These are phyloP conservation scores for Aureobasidium sp. DNA, from an alignment of 2,329 filamentous ascomycete genomes.

Conservation along the genomic window DNA sequence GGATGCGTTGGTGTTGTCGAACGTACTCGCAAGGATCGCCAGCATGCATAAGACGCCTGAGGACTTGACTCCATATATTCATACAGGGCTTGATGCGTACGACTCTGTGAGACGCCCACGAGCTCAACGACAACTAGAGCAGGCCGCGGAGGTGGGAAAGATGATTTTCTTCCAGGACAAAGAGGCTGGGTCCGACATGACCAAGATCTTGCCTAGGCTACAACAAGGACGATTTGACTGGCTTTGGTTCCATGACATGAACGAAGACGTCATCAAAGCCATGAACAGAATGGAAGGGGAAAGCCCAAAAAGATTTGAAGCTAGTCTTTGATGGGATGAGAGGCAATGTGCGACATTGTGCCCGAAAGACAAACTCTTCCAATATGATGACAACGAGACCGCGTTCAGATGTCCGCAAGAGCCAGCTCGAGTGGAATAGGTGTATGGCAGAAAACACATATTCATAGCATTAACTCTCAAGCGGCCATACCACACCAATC, in stretches of 20 bases:
- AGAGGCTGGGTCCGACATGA: neutral
- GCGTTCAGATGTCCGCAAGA: too few species aligned
- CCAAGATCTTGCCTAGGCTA: neutral
- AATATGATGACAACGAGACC: too few species aligned
- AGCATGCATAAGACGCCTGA: neutral
- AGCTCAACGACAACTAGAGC: neutral
- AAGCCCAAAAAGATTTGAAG: neutral
- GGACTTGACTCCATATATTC: neutral
- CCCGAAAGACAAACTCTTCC: too few species aligned
- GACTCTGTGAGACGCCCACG: neutral
- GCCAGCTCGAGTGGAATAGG: too few species aligned
- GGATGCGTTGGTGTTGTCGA: neutral
- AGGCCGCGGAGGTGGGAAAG: neutral
- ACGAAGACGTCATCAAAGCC: neutral
- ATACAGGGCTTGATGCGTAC: neutral
- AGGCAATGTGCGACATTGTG: too few species aligned
- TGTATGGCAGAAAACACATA: too few species aligned
- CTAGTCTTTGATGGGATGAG: neutral
- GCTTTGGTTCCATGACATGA: neutral
- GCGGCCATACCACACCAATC: neutral
- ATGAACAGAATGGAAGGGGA: neutral
- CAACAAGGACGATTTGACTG: neutral
- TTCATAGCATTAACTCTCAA: neutral
- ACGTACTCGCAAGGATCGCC: neutral
- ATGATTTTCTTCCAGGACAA: neutral